Evolutionary conservation across 129 eudicot genomes (phyloP).

Genomic region (Lactuca sativa): DNA sequence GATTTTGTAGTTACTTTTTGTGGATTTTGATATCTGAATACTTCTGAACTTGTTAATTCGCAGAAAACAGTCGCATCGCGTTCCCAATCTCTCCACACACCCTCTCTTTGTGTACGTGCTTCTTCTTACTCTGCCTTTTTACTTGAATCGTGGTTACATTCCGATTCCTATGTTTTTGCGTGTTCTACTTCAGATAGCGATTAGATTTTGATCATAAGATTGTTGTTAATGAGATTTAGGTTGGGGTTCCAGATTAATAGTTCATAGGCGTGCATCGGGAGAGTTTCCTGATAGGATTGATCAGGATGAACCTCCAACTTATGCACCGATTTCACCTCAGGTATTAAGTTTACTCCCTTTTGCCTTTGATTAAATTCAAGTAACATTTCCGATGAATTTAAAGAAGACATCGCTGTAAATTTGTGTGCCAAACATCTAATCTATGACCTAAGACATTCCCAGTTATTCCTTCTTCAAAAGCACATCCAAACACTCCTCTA

Average conservation of each 20-base stretch:
- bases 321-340: conserved; percentile 34
- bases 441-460: too few species aligned
- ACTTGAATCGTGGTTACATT: background rate
- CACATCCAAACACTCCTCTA: too few species aligned
- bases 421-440: too few species aligned
- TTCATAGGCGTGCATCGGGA: conserved; percentile 42
- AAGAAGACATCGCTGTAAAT: too few species aligned
- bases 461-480: too few species aligned
- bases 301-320: background rate
- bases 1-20: background rate
- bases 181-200: background rate
- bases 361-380: background rate
- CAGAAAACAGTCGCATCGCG: conserved; percentile 28
- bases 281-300: conserved; percentile 28
- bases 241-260: conserved; percentile 34
- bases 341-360: conserved; percentile 29
- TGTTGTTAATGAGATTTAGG: conserved; percentile 31
- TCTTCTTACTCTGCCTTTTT: background rate
- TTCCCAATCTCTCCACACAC: conserved; percentile 17
- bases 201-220: background rate
- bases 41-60: conserved; percentile 1
- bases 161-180: background rate
- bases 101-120: background rate
- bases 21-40: background rate
- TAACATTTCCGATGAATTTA: too few species aligned